phyloP scores from a whole-genome alignment of 225 moss, liverwort and hornwort species.

The Sphagnum tenellum region DNA sequence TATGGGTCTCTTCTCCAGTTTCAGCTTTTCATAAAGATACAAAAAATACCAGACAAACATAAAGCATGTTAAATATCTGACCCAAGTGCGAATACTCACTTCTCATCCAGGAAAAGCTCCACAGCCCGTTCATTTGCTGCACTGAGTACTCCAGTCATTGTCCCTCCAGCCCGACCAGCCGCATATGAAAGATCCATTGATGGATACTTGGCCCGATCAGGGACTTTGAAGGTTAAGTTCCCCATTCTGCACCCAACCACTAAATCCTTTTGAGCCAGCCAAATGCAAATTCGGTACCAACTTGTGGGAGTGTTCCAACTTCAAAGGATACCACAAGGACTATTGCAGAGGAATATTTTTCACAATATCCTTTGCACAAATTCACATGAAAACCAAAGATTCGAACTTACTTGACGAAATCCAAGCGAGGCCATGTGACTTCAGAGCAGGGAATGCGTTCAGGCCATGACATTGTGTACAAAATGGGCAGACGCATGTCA shows the following conservation, averaged over 20 bases:
- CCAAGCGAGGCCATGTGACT: constrained; percentile 86
- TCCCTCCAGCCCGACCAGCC: constrained; percentile 93
- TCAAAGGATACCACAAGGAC: too few species aligned
- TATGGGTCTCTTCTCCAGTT: too few species aligned
- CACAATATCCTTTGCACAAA: too few species aligned
- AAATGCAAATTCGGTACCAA: too few species aligned
- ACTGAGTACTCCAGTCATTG: constrained; percentile 95
- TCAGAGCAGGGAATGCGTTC: constrained; percentile 86
- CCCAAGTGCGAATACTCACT: constrained; percentile 22
- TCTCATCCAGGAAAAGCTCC: constrained; percentile 85
- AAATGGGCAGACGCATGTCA: constrained; percentile 89
- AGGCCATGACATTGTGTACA: constrained; percentile 96
- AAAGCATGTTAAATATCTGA: too few species aligned
- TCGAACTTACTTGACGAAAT: constrained; percentile 69
- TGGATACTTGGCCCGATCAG: constrained; percentile 76
- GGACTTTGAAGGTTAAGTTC: constrained; percentile 68
- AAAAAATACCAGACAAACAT: too few species aligned
- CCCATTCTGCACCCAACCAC: constrained; percentile 58
- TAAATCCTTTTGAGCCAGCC: too few species aligned
- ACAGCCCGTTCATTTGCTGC: constrained; percentile 97
- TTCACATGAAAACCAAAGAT: too few species aligned
- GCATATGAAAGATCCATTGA: constrained; percentile 81
- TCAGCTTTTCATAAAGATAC: too few species aligned
- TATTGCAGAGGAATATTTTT: too few species aligned
- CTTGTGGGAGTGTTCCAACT: too few species aligned